Base-by-base conservation (phyloP, 306 rosid genomes). In the Cicer yamashitae region DNA sequence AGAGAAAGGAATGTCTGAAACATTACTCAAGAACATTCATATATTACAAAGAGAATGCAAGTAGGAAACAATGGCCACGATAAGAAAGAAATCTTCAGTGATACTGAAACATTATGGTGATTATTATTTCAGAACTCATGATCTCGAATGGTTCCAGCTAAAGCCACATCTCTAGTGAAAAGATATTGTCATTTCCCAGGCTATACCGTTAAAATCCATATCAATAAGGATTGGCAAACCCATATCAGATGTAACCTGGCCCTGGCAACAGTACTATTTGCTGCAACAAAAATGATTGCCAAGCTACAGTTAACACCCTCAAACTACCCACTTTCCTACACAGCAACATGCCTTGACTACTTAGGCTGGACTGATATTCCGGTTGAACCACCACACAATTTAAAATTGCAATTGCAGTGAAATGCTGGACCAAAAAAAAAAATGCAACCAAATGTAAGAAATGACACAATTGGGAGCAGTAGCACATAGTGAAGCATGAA, bases 211-310 rank as follows among this genome's bases (percentile, higher is more conserved):
- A 56, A 79, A 65, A 10, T 66, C 53, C 53, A 48, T 67, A 46
- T 48, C 62, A 57, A 58, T 57, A 59, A 46, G 56, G 56, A 41
- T 25, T 43, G 40, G 67, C n/a, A 80, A 50, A 80, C 68, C 75
- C 40, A 50, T 40, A 38, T 53, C 53, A 59, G 37, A 51, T 15
- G 46, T 47, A 50, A 48, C 74, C 50, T 39, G 18, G 7, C 22
- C 72, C 62, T 66, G 46, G 75, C 13, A 39, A 38, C 66, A 57
- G 58, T 2, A 66, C 56, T 37, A 54, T 45, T 63, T 34, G 73
- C 34, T 7, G 38, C 7, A 45, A 22, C 34, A 64, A 76, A 74
- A 51, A 56, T 14, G 50, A 41, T 17, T 67, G 37, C 70, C 62
- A 65, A 52, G 64, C 59, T 53, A 79, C 58, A 62, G 50, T 52